phyloP scores from a whole-genome alignment of 1,139 yeast genomes.

The Debaryomycetaceae sp. region DNA sequence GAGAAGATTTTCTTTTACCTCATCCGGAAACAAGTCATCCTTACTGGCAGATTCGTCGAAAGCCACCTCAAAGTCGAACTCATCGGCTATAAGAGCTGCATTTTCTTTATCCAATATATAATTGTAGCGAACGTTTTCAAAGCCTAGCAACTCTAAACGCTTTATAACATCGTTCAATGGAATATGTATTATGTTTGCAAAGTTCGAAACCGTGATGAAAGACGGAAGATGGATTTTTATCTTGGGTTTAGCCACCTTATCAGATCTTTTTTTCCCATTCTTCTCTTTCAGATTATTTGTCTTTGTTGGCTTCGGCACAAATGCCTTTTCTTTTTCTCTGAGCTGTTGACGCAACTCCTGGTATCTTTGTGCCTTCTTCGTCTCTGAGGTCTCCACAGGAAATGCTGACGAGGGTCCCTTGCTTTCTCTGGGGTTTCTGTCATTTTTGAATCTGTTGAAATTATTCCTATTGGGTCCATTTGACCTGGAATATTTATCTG shows the following conservation, averaged over 20 bases:
- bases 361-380: constrained; percentile 8
- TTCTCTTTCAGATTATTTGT: constrained; percentile 1
- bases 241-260: constrained; percentile 4
- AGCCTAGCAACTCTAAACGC: constrained; percentile 68
- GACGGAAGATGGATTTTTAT: constrained; percentile 61
- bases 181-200: constrained; percentile 68
- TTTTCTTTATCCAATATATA: constrained; percentile 84
- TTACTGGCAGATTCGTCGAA: constrained; percentile 58
- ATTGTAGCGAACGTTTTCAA: constrained; percentile 69
- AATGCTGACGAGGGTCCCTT: neutral
- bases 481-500: constrained; percentile 18
- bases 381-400: constrained; percentile 2
- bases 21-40: constrained; percentile 63
- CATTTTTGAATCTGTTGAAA: constrained; percentile 1
- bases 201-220: constrained; percentile 69
- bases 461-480: constrained; percentile 2
- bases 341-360: constrained; percentile 15
- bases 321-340: constrained; percentile 9
- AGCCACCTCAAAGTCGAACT: constrained; percentile 70
- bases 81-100: constrained; percentile 84
- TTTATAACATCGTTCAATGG: constrained; percentile 58
- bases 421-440: constrained; percentile 1
- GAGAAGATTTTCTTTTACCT: constrained; percentile 40
- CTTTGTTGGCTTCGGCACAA: constrained; percentile 2
- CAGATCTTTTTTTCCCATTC: neutral